phyloP scores from a whole-genome alignment of 1,139 yeast species.

The Williopsis jadinii region DNA sequence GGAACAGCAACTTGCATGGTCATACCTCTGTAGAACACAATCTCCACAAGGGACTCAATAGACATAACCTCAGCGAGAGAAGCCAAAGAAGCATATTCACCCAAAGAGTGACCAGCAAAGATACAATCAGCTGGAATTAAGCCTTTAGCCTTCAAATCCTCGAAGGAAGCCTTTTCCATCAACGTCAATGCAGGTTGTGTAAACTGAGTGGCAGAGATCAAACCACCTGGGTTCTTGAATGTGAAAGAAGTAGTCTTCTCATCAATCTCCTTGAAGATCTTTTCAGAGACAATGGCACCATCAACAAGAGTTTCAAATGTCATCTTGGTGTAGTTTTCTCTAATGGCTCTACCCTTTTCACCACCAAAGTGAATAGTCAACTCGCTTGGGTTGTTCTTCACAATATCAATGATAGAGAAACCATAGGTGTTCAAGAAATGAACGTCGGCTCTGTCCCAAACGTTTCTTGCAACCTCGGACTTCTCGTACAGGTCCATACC shows the following conservation, averaged over 20 bases:
- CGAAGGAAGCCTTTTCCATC: slow-evolving; percentile 99
- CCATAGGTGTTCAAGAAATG: slow-evolving; percentile 94
- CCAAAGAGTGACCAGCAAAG: slow-evolving; percentile 98
- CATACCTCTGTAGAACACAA: slow-evolving; percentile 99
- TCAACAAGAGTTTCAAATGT: slow-evolving; percentile 92
- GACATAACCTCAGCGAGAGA: slow-evolving; percentile 99
- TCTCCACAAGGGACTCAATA: slow-evolving; percentile 94
- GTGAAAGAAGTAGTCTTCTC: slow-evolving; percentile 78
- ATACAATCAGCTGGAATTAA: slow-evolving; percentile 88
- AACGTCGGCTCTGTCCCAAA: slow-evolving; percentile 96
- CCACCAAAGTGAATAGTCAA: slow-evolving; percentile 96
- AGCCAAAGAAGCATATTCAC: slow-evolving; percentile 96
- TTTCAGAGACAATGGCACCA: slow-evolving; percentile 83
- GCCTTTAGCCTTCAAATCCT: slow-evolving; percentile 94
- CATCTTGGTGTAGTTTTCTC: slow-evolving; percentile 94
- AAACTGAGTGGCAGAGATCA: slow-evolving; percentile 95
- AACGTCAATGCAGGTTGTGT: slow-evolving; percentile 98
- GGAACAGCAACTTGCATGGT: slow-evolving; percentile 99
- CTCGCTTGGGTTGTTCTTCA: slow-evolving; percentile 91
- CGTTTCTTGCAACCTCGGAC: slow-evolving; percentile 87
- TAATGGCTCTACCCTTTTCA: slow-evolving; percentile 90
- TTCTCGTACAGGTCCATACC: slow-evolving; percentile 97
- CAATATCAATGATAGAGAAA: slow-evolving; percentile 93
- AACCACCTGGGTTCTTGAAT: slow-evolving; percentile 89
- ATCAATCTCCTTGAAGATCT: slow-evolving; percentile 88